Conservation (phyloP, 2,329 filamentous ascomycete genomes). For the Colletotrichum costaricense region DNA sequence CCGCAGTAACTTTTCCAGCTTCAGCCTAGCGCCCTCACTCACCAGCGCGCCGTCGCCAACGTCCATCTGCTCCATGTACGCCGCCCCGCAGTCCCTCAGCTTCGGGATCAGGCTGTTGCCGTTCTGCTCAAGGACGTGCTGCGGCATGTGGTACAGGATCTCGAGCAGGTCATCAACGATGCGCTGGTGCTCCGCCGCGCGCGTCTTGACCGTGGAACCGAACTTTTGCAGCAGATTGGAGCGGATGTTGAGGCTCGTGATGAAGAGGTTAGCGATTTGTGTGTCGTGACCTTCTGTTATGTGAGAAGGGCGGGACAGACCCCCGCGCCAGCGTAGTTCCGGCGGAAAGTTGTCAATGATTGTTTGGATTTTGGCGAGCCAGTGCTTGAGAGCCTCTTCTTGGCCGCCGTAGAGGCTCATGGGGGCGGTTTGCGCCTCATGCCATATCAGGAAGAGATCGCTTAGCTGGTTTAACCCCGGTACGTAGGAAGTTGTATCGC, state of each 20-base stretch:
- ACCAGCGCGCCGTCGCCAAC: slow-evolving; percentile 23
- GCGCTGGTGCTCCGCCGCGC: slow-evolving; percentile 41
- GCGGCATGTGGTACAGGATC: slow-evolving; percentile 47
- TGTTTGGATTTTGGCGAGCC: slow-evolving; percentile 40
- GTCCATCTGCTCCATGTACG: slow-evolving; percentile 43
- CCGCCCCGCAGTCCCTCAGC: slow-evolving; percentile 49
- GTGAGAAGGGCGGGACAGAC: slow-evolving; percentile 43
- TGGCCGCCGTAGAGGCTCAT: slow-evolving; percentile 21
- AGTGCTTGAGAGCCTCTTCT: slow-evolving; percentile 26
- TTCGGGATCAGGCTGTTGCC: slow-evolving; percentile 49
- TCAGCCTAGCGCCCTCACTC: slow-evolving; percentile 34
- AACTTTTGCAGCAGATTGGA: slow-evolving; percentile 50
- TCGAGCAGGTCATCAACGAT: slow-evolving; percentile 50
- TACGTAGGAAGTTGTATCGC: slow-evolving; percentile 45
- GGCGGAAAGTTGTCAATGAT: slow-evolving; percentile 47
- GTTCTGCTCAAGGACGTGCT: slow-evolving; percentile 47
- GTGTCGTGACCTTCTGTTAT: slow-evolving; percentile 49
- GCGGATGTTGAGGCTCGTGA: slow-evolving; percentile 49
- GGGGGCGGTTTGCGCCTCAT: slow-evolving; percentile 40
- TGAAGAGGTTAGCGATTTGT: slow-evolving; percentile 50
- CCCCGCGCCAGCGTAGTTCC: slow-evolving; percentile 49
- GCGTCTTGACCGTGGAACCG: slow-evolving; percentile 30
- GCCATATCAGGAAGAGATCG: slow-evolving; percentile 49
- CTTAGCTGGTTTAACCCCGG: slow-evolving; percentile 47
- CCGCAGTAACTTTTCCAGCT: slow-evolving; percentile 43